Evolutionary conservation across 2,329 filamentous ascomycete species (phyloP), one percentile per base, ranked within the genome.

Genomic region (Bipolaris oryzae): DNA sequence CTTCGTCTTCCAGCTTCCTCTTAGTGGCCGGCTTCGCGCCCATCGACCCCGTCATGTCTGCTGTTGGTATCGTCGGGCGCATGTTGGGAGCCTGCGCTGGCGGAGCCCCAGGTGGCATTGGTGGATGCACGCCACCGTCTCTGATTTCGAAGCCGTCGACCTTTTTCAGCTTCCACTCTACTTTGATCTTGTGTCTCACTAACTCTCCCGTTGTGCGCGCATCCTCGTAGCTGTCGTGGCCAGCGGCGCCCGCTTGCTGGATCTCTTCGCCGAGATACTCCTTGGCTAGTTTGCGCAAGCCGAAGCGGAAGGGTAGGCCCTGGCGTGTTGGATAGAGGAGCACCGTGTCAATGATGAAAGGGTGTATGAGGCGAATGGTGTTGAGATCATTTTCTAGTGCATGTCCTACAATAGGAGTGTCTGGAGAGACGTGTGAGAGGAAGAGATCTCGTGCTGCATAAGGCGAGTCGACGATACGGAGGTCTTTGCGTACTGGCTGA

Each of bases 341-440:
- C 0, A 92, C 87, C 0, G 93, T 97, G 74, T 98, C 94, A 68
- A 97, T 85, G 51, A 97, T 82, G 0, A 85, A 89, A 0, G 90
- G 90, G 68, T 98, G 95, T 42, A 96, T 87, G 48, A 98, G 84
- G 34, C 94, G 89, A 38, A 89, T 82, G 2, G 89, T 86, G 72
- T 96, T 97, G 53, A 99, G 84, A 69, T 99, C 95, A 72, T 99
- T 99, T 70, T 99, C 95, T 7, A 98, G 85, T 0, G 92, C 93
- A 74, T 99, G 95, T 0, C 95, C 95, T 44, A 99, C 90, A 0
- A 99, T 78, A 0, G 93, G 90, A 0, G 93, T 99, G 0, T 83
- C 79, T 0, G 92, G 90, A 1, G 87, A 84, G 47, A 99, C 83
- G 50, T 90, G 82, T 0, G 84, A 83, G 75, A 96, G 91, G 7